Base-by-base conservation (phyloP, 2,329 filamentous ascomycete species). In the Ophiostoma perfectum region DNA sequence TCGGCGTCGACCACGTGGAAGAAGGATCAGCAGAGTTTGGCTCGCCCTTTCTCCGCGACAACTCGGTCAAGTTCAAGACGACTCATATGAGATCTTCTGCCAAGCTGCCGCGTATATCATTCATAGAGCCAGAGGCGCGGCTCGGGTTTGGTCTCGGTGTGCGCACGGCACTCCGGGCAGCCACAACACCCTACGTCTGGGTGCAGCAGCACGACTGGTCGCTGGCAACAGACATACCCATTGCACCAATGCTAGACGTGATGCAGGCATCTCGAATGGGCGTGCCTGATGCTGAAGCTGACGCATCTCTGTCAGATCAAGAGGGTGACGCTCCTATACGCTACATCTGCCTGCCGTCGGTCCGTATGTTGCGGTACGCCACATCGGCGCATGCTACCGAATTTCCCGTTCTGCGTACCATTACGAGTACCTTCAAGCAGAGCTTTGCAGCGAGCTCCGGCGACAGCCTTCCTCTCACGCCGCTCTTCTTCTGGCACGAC, bases 401-500 rank as follows among this genome's bases (percentile, higher is more conserved):
- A 11, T 83, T 80, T 45, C 78, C 82, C 0, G 74, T 73, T 0
- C 75, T 86, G 14, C 77, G 79, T 7, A 71, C 74, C 0, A 71
- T 83, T 45, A 84, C 83, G 0, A 69, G 75, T 0, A 72, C 75
- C 18, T 77, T 83, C 27, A 82, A 80, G 68, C 74, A 6, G 58
- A 49, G 3, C 1, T 11, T 65, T n/a, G 39, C 63, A 2, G 70
- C 72, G 0, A 44, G 58, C 14, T 66, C 68, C 72, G 14, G 74
- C 16, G 18, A 27, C 65, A 9, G 27, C 3, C 70, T 86, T 0
- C 81, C 82, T 0, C 73, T 86, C 55, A 86, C 84, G 0, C 84
- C 84, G 0, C 77, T 86, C 67, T 86, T 85, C 75, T 84, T 86
- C 72, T 86, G 84, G 84, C 83, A 86, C 68, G 84, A 86, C 70